Evolutionary conservation across 2,329 filamentous ascomycete genomes (phyloP).

Genomic region (Penicillium sp.): DNA sequence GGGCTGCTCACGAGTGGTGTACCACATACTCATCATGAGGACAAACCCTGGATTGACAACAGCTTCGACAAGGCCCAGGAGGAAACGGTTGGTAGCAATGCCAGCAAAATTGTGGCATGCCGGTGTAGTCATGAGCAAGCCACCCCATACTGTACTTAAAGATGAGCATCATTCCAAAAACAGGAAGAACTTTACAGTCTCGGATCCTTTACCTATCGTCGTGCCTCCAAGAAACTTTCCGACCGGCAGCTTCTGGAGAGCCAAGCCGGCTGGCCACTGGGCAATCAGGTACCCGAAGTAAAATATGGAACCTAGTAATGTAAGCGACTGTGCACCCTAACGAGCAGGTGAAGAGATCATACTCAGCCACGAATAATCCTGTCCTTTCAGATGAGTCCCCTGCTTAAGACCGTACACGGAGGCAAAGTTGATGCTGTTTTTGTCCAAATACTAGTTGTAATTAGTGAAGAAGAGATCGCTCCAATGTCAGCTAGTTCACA

Average conservation of each 20-base stretch:
- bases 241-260: slow-evolving; percentile 52
- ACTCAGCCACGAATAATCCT: slow-evolving; percentile 36
- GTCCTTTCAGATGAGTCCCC: slow-evolving; percentile 31
- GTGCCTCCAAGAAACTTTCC: slow-evolving; percentile 51
- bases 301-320: slow-evolving; percentile 48
- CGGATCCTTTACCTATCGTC: slow-evolving; percentile 35
- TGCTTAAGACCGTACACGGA: slow-evolving; percentile 38
- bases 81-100: slow-evolving; percentile 50
- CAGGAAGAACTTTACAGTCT: rapidly evolving
- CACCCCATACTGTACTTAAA: slow-evolving; percentile 44
- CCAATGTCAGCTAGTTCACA: slow-evolving; percentile 34
- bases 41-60: slow-evolving; percentile 56
- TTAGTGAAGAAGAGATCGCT: background rate
- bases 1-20: slow-evolving; percentile 53
- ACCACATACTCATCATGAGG: slow-evolving; percentile 58
- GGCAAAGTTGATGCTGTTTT: slow-evolving; percentile 54
- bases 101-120: slow-evolving; percentile 50
- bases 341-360: background rate
- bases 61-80: slow-evolving; percentile 54
- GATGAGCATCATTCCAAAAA: background rate
- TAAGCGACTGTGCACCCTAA: background rate
- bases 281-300: slow-evolving; percentile 55
- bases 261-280: slow-evolving; percentile 51
- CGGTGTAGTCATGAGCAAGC: slow-evolving; percentile 50
- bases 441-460: slow-evolving; percentile 52